Evolutionary conservation across 78 protist species (phyloP).

Genomic region (slime mould (Dictyostelium discoideum)): DNA sequence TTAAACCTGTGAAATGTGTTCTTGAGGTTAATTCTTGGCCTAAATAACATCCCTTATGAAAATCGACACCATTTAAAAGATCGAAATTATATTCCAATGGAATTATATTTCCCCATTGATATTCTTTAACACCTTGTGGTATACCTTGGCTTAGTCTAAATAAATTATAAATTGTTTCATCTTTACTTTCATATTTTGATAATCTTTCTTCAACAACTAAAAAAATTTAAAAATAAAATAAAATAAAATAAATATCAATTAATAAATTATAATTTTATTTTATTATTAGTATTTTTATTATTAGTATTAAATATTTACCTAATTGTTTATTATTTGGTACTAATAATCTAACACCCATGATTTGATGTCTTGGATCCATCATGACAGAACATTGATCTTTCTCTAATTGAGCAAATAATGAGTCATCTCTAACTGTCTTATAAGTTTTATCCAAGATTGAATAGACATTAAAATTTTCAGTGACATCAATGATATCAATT

Average conservation of each 20-base stretch:
- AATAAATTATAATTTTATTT: not conserved
- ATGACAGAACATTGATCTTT: constrained; percentile 11
- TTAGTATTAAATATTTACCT: not conserved
- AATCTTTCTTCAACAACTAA: not conserved
- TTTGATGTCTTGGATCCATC: constrained; percentile 70
- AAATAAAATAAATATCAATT: not conserved
- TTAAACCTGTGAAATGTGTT: constrained; percentile 83
- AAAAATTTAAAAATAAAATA: not conserved
- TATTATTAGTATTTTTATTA: not conserved
- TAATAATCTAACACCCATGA: constrained; percentile 63
- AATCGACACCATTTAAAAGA: constrained; percentile 79
- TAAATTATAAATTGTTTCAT: constrained; percentile 41
- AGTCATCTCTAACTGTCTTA: constrained; percentile 48
- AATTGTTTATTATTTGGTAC: constrained; percentile 25
- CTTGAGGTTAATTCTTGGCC: constrained; percentile 90
- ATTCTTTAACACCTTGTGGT: constrained; percentile 74
- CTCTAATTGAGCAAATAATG: constrained; percentile 9
- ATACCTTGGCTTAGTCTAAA: constrained; percentile 64
- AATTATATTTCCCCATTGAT: constrained; percentile 8
- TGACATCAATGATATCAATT: constrained; percentile 43
- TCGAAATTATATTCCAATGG: constrained; percentile 89
- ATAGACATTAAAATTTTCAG: constrained; percentile 18
- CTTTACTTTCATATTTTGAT: constrained; percentile 12
- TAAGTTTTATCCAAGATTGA: constrained; percentile 70
- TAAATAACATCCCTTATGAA: constrained; percentile 91